Evolutionary conservation across 306 rosid genomes (phyloP).

Genomic region (Castanea sativa): DNA sequence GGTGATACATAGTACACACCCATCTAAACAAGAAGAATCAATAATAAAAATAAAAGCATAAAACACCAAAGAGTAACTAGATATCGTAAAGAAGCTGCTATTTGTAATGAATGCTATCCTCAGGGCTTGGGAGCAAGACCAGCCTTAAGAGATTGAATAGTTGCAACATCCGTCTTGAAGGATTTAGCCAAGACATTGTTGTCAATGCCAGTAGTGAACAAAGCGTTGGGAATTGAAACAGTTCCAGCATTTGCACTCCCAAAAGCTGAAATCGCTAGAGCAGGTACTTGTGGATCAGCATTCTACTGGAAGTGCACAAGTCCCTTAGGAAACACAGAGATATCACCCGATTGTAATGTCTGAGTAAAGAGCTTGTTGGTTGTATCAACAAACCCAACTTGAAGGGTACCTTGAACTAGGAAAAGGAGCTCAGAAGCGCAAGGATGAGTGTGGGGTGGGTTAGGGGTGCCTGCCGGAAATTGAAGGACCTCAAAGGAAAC

Average conservation of each 20-base stretch:
- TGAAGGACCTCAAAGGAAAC: constrained; percentile 10
- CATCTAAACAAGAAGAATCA: too few species aligned
- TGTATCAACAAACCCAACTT: constrained; percentile 54
- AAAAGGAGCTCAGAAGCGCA: constrained; percentile 20
- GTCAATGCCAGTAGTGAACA: constrained; percentile 40
- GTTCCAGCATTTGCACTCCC: constrained; percentile 48
- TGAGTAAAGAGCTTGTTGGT: constrained; percentile 51
- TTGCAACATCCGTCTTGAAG: constrained; percentile 42
- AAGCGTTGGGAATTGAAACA: constrained; percentile 33
- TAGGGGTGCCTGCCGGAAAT: constrained; percentile 29
- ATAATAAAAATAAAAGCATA: too few species aligned
- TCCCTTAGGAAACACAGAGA: constrained; percentile 56
- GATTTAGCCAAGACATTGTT: constrained; percentile 44
- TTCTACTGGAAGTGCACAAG: constrained; percentile 51
- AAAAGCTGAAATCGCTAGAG: constrained; percentile 43
- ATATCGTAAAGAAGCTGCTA: too few species aligned
- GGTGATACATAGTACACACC: too few species aligned
- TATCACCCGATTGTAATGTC: constrained; percentile 35
- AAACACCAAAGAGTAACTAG: too few species aligned
- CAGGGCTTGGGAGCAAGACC: too few species aligned
- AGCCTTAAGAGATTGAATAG: constrained; percentile 7
- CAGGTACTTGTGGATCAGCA: constrained; percentile 1
- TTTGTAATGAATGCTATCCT: too few species aligned
- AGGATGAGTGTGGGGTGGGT: constrained; percentile 35
- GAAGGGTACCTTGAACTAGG: constrained; percentile 29